Evolutionary conservation across 2,329 filamentous ascomycete species (phyloP), one percentile per base, ranked within the genome.

Genomic region (Dactylellina cionopaga): DNA sequence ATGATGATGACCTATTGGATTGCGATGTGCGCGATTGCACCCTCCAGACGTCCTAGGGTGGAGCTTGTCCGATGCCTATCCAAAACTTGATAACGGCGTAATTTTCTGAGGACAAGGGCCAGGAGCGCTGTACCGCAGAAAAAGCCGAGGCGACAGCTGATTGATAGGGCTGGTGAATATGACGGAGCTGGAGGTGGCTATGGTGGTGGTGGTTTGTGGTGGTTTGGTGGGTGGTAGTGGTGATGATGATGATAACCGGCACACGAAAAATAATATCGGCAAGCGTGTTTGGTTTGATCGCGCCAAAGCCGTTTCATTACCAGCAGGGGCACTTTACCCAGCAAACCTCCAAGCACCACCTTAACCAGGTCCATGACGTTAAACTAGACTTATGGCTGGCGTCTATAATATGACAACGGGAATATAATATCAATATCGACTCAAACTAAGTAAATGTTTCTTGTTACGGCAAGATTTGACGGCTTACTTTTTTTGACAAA

Each of bases 301-400:
- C 62, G 62, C 62, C 62, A 66, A 51, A 56, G 62, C 62, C 49
- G 62, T 66, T 66, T 66, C 62, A 66, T 43, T 58, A 24, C 51
- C 22, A 44, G 62, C 37, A 46, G 43, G 62, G 62, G 15, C 51
- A 49, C 41, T 66, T 66, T 66, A 66, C 24, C 62, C 62, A 65
- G 13, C 60, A 24, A 39, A 5, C 11, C 35, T n/a, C 35, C 35
- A 15, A n/a, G 13, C 22, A 22, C 39, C 39, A 19, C 39, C 39
- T 43, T 19, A 19, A 43, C 39, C 17, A 43, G 39, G 39, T 19
- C 39, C 39, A 43, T 43, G 39, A 43, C 39, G 39, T 43, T 43
- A 19, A 43, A 6, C 39, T 4, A 9, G 35, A 13, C 11, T 39
- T 13, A 39, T n/a, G 35, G n/a, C 39, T 43, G 11, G 39, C n/a